These are phyloP conservation scores for Hemerocallis citrina DNA, from an alignment of 106 monocot genomes.

Conservation along the genomic window DNA sequence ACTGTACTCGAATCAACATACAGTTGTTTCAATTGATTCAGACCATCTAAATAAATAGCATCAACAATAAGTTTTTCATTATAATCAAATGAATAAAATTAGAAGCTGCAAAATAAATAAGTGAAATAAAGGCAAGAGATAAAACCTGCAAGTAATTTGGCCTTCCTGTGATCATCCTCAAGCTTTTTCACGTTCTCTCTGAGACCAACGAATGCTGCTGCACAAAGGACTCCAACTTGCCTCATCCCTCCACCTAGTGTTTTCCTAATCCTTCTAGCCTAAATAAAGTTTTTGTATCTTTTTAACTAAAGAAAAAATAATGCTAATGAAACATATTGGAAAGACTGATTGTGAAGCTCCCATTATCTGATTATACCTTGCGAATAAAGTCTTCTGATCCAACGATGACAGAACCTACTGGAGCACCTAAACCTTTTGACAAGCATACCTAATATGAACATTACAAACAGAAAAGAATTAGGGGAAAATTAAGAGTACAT, in stretches of 20 bases:
- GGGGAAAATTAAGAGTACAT: too few species aligned
- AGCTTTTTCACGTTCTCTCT: constrained; percentile 69
- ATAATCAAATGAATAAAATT: not conserved
- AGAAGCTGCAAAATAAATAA: not conserved
- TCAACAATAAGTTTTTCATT: not conserved
- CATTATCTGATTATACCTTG: constrained; percentile 36
- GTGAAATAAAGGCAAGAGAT: not conserved
- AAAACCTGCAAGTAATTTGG: constrained; percentile 74
- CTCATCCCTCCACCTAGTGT: constrained; percentile 96
- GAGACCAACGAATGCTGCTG: constrained; percentile 77
- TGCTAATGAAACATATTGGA: not conserved
- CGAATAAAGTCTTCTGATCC: constrained; percentile 65
- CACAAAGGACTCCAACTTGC: constrained; percentile 89
- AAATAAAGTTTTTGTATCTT: too few species aligned
- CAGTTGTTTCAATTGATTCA: constrained; percentile 62
- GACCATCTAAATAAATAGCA: constrained; percentile 42
- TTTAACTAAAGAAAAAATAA: not conserved
- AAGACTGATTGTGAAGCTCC: not conserved
- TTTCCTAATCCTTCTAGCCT: constrained; percentile 88
- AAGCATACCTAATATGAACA: constrained; percentile 60
- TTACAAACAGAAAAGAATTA: not conserved
- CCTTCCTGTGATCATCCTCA: constrained; percentile 68
- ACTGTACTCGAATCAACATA: constrained; percentile 45
- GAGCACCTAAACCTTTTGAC: constrained; percentile 96
- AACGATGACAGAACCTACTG: constrained; percentile 90